These are phyloP conservation scores for Daldinia eschscholtzii DNA, from an alignment of 2,329 filamentous ascomycete genomes.

Conservation along the genomic window DNA sequence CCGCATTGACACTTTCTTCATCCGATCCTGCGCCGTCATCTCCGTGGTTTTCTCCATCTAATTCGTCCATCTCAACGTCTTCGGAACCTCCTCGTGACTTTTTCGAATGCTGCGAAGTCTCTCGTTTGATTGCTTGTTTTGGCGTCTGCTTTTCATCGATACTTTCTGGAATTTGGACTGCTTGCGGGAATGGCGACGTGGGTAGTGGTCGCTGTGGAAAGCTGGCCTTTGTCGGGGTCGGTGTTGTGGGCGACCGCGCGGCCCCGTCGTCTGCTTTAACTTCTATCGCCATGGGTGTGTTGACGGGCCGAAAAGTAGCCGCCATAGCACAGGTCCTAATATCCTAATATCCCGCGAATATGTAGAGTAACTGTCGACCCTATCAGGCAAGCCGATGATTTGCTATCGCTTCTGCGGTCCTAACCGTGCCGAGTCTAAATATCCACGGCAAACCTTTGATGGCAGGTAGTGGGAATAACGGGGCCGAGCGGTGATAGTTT, in stretches of 20 bases:
- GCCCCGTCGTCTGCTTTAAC: conserved; percentile 48
- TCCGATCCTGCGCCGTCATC: conserved; percentile 72
- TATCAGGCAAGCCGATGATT: conserved; percentile 11
- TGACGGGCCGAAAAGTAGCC: conserved; percentile 63
- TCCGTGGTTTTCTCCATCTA: conserved; percentile 71
- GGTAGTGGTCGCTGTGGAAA: conserved; percentile 70
- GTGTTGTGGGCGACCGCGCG: conserved; percentile 52
- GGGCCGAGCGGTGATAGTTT: conserved; percentile 35
- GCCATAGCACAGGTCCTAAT: conserved; percentile 55
- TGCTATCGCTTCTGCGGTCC: not conserved
- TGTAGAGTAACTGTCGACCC: conserved; percentile 6
- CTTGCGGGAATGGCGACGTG: conserved; percentile 64
- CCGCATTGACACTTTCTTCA: conserved; percentile 72
- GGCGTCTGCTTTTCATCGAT: conserved; percentile 59
- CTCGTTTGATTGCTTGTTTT: conserved; percentile 54
- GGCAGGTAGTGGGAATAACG: conserved; percentile 34
- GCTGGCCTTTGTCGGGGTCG: conserved; percentile 73
- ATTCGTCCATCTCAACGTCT: conserved; percentile 83
- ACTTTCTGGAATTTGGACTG: conserved; percentile 61
- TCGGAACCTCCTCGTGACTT: conserved; percentile 71
- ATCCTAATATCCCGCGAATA: conserved; percentile 1
- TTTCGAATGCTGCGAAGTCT: conserved; percentile 71
- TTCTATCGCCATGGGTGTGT: conserved; percentile 55
- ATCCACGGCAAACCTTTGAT: conserved; percentile 13
- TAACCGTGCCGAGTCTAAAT: conserved; percentile 5